A percentile compares a stretch with the other conserved stretches of the same genome.
phyloP scores from a whole-genome alignment of 148 eudicot species.

The Rhododendron williamsianum region DNA sequence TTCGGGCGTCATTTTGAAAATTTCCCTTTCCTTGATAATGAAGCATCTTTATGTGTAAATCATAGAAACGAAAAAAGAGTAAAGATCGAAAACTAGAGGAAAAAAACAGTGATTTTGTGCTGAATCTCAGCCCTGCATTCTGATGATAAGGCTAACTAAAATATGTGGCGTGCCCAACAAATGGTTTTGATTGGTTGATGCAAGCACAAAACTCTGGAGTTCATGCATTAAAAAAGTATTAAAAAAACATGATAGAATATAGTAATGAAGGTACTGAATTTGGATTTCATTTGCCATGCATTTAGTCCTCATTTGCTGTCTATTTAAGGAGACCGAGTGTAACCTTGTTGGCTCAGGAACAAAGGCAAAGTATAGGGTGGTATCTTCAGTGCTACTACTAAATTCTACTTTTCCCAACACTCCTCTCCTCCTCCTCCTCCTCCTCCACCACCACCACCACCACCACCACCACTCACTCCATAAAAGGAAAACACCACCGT shows the following conservation, averaged over 20 bases:
- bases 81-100: background rate
- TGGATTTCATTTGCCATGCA: constrained; percentile 13
- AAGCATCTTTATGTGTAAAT: background rate
- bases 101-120: background rate
- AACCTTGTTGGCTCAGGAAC: background rate
- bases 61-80: background rate
- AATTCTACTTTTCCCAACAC: background rate
- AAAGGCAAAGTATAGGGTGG: background rate
- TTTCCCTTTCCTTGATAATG: background rate
- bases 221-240: background rate
- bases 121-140: constrained; percentile 14
- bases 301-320: background rate
- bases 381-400: background rate
- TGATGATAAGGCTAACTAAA: constrained; percentile 12
- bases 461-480: background rate
- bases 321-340: constrained; percentile 3
- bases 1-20: background rate
- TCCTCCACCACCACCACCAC: too few species aligned
- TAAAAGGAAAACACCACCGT: background rate
- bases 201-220: background rate
- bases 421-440: background rate
- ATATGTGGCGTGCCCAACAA: background rate
- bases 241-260: background rate
- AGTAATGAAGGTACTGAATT: background rate
- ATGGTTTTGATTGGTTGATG: constrained; percentile 8